Conservation (phyloP, 345 rosid species). For the Eucalyptus cloeziana region DNA sequence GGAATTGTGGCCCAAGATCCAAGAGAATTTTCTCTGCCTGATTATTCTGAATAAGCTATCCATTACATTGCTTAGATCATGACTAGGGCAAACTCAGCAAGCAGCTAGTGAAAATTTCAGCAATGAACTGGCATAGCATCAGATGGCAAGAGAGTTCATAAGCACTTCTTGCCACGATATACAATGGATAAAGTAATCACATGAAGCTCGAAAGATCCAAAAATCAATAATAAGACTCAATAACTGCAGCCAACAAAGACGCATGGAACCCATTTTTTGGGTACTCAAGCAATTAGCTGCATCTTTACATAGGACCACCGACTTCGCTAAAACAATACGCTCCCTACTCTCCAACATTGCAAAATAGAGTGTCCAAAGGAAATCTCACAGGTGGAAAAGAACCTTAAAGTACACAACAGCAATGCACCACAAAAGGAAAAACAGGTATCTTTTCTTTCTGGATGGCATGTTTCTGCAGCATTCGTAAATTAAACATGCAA, state of each 20-base stretch:
- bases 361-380: background rate
- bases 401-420: background rate
- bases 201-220: background rate
- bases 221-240: background rate
- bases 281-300: background rate
- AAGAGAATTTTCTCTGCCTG: background rate
- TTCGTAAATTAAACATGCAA: background rate
- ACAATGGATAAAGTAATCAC: background rate
- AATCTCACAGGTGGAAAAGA: background rate
- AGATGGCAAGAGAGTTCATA: background rate
- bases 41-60: background rate
- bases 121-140: background rate
- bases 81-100: background rate
- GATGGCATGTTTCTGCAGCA: background rate
- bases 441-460: background rate
- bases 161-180: background rate
- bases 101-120: background rate
- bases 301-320: background rate
- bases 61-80: background rate
- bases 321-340: background rate
- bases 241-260: background rate
- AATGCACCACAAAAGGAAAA: background rate
- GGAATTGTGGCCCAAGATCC: background rate
- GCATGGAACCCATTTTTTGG: background rate
- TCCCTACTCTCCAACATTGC: background rate